Percentiles rank a stretch among this genome's conserved stretches.
Evolutionary conservation across 1,139 yeast species (phyloP).

Genomic region (Saccharomyces hybrid): DNA sequence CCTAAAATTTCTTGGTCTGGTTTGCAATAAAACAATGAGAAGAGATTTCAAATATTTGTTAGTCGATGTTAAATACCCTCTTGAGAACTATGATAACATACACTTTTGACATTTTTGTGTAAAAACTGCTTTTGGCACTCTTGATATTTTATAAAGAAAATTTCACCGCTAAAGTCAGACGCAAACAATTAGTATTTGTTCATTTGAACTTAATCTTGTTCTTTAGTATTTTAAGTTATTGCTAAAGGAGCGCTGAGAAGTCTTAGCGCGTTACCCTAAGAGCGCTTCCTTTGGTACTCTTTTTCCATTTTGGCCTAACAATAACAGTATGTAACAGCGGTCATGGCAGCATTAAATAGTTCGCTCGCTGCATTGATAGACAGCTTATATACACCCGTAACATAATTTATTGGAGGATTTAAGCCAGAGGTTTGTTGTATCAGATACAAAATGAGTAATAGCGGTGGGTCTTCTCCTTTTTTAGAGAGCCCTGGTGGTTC

Average conservation of each 20-base stretch:
- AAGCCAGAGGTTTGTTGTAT: not conserved
- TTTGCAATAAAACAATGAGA: not conserved
- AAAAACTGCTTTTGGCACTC: not conserved
- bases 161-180: not conserved
- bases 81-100: slow-evolving; percentile 24
- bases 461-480: slow-evolving; percentile 43
- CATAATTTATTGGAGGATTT: not conserved
- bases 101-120: slow-evolving; percentile 34
- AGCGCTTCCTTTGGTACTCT: not conserved
- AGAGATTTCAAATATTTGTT: slow-evolving; percentile 1
- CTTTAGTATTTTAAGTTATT: not conserved
- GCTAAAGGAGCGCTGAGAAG: not conserved
- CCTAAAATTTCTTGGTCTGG: slow-evolving; percentile 90
- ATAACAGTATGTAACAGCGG: not conserved
- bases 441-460: slow-evolving; percentile 15
- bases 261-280: not conserved
- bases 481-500: slow-evolving; percentile 36
- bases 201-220: not conserved
- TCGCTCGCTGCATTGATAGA: too few species aligned
- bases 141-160: not conserved
- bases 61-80: slow-evolving; percentile 2
- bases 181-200: not conserved
- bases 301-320: not conserved
- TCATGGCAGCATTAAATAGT: not conserved
- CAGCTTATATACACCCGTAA: not conserved